A percentile compares a stretch with the other conserved stretches of the same genome.
phyloP scores from a whole-genome alignment of 345 rosid species.

The Dimocarpus longan region DNA sequence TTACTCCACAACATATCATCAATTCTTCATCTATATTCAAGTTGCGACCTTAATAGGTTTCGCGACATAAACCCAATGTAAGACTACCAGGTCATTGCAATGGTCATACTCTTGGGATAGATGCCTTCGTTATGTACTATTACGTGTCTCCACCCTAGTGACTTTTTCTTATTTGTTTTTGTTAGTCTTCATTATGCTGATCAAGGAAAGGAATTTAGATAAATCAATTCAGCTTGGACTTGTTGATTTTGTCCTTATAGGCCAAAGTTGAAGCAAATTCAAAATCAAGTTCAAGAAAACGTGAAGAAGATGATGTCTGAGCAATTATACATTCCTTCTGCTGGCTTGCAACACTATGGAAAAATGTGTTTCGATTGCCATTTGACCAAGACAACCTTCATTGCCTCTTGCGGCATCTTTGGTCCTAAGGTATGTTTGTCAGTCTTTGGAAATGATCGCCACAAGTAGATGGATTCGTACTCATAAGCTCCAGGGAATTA shows the following conservation, averaged over 20 bases:
- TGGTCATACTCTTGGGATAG: slow-evolving; percentile 84
- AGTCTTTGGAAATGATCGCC: not conserved
- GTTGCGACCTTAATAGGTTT: too few relatives aligned
- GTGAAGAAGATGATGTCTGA: slow-evolving; percentile 80
- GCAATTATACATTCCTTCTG: slow-evolving; percentile 55
- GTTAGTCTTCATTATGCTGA: slow-evolving; percentile 14
- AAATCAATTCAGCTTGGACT: slow-evolving; percentile 1
- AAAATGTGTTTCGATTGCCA: slow-evolving; percentile 29
- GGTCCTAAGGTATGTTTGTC: slow-evolving; percentile 67
- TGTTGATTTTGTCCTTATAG: slow-evolving; percentile 28
- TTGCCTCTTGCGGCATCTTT: slow-evolving; percentile 82
- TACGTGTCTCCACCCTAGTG: not conserved
- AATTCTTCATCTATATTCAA: too few relatives aligned
- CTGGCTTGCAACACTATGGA: slow-evolving; percentile 27
- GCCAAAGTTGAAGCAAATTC: slow-evolving; percentile 69
- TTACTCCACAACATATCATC: too few relatives aligned
- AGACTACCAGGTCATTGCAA: slow-evolving; percentile 78
- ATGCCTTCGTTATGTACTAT: slow-evolving; percentile 3
- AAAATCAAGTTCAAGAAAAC: slow-evolving; percentile 67
- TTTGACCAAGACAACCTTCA: slow-evolving; percentile 52
- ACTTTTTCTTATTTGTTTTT: slow-evolving; percentile 3
- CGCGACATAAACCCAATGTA: too few relatives aligned
- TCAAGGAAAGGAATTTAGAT: not conserved
- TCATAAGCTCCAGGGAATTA: too few relatives aligned
- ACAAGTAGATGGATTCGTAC: not conserved